Evolutionary conservation across 768 basidiomycete species (phyloP).

Genomic region (Termitomyces titanicus): DNA sequence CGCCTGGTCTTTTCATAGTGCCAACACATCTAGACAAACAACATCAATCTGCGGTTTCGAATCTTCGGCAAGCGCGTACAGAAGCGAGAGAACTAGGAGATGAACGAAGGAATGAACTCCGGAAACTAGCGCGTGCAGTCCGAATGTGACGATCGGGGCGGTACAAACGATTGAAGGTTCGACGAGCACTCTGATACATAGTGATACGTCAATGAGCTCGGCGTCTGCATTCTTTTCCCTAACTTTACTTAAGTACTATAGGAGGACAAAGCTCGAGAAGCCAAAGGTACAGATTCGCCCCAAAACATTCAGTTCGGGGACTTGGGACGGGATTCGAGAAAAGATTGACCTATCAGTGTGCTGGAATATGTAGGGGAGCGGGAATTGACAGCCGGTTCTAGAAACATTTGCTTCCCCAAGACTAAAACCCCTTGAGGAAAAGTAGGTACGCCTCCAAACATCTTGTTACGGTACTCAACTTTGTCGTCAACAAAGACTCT

Average conservation of each 20-base stretch:
- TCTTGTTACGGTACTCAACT: no score
- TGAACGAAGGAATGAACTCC: constrained; percentile 48
- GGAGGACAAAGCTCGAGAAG: not conserved
- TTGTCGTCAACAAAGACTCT: no score
- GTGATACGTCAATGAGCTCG: no score
- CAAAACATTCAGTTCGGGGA: not conserved
- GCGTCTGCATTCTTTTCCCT: no score
- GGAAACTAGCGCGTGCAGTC: constrained; percentile 36
- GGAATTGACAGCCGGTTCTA: no score
- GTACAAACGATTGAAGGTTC: not conserved
- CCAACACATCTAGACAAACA: constrained; percentile 34
- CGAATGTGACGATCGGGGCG: not conserved
- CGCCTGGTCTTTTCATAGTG: constrained; percentile 36
- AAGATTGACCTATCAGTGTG: no score
- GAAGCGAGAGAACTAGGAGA: constrained; percentile 56
- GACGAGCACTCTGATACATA: not conserved
- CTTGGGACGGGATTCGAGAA: no score
- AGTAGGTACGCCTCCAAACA: no score
- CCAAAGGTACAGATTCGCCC: not conserved
- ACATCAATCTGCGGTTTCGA: constrained; percentile 51
- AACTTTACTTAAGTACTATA: not conserved
- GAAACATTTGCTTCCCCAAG: no score
- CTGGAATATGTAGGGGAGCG: no score
- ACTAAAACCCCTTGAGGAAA: no score
- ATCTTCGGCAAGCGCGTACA: constrained; percentile 54